A percentile compares a stretch with the other conserved stretches of the same genome.
Conservation (phyloP, 306 rosid species). For the Pyrus betulifolia region DNA sequence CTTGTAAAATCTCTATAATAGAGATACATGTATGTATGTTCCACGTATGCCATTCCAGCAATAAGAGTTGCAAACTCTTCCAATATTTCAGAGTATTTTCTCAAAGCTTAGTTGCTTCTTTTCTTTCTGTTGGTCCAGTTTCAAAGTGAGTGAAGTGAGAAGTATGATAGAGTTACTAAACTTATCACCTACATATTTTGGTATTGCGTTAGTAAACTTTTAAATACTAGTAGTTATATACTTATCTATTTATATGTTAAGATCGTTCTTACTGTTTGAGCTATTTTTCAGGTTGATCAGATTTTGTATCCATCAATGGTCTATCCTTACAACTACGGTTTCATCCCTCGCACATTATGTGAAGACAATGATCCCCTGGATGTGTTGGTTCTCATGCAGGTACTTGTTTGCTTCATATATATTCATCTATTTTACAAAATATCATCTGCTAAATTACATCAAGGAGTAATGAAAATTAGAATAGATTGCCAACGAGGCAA, state of each 20-base stretch:
- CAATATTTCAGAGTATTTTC: too few relatives aligned
- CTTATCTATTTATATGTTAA: not conserved
- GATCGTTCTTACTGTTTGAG: conserved; percentile 15
- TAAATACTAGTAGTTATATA: too few relatives aligned
- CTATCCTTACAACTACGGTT: conserved; percentile 95
- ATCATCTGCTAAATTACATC: not conserved
- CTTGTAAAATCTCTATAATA: too few relatives aligned
- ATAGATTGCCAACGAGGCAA: not conserved
- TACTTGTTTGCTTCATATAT: not conserved
- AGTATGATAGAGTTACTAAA: too few relatives aligned
- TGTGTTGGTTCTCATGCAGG: conserved; percentile 97
- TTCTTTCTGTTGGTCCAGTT: too few relatives aligned
- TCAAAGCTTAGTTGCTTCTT: too few relatives aligned
- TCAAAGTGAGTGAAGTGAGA: too few relatives aligned
- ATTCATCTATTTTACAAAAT: not conserved
- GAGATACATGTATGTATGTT: too few relatives aligned
- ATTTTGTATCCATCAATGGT: conserved; percentile 85
- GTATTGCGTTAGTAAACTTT: too few relatives aligned
- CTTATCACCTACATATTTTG: too few relatives aligned
- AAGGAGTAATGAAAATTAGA: not conserved
- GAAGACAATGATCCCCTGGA: conserved; percentile 97
- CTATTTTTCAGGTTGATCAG: conserved; percentile 69
- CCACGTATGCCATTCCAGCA: too few relatives aligned
- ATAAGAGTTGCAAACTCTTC: too few relatives aligned
- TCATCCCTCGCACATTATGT: conserved; percentile 84